Evolutionary conservation across 2,329 filamentous ascomycete genomes (phyloP).

Genomic region (Gliomastix tumulicola): DNA sequence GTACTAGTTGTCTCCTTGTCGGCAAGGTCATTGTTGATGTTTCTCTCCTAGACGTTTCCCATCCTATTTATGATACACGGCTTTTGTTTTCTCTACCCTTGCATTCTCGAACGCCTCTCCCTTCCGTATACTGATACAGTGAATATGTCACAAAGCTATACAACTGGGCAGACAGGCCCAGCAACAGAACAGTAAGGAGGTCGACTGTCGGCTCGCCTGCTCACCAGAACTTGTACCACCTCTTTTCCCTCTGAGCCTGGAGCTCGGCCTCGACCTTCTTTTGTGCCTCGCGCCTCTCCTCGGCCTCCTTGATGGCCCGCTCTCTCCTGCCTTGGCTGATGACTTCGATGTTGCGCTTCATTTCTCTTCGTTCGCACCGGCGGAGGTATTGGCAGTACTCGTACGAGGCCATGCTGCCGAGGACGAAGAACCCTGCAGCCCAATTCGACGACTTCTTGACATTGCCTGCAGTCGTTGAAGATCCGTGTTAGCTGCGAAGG

Average conservation of each 20-base stretch:
- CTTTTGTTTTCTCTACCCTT: neutral
- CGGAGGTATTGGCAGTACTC: slow-evolving; percentile 78
- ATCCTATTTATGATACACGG: no score
- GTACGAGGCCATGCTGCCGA: slow-evolving; percentile 65
- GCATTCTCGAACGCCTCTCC: neutral
- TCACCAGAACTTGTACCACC: slow-evolving; percentile 54
- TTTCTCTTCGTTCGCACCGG: slow-evolving; percentile 68
- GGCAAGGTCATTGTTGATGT: no score
- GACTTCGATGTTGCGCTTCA: slow-evolving; percentile 76
- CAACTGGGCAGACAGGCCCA: no score
- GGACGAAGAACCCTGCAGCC: slow-evolving; percentile 72
- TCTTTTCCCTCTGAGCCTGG: slow-evolving; percentile 25
- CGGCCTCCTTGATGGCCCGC: slow-evolving; percentile 35
- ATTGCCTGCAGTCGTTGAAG: slow-evolving; percentile 24
- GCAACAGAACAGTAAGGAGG: neutral
- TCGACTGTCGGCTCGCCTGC: neutral
- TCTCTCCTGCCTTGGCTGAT: slow-evolving; percentile 42
- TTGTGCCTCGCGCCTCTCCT: slow-evolving; percentile 28
- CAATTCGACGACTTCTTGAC: slow-evolving; percentile 62
- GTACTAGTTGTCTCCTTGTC: no score
- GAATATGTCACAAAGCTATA: no score
- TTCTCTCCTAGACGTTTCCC: no score
- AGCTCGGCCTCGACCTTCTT: slow-evolving; percentile 18
- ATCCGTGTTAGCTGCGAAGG: no score
- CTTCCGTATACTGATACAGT: no score